Percentiles rank a stretch among this genome's conserved stretches.
phyloP scores from a whole-genome alignment of 768 basidiomycete species.

The Tephrocybe sp. region DNA sequence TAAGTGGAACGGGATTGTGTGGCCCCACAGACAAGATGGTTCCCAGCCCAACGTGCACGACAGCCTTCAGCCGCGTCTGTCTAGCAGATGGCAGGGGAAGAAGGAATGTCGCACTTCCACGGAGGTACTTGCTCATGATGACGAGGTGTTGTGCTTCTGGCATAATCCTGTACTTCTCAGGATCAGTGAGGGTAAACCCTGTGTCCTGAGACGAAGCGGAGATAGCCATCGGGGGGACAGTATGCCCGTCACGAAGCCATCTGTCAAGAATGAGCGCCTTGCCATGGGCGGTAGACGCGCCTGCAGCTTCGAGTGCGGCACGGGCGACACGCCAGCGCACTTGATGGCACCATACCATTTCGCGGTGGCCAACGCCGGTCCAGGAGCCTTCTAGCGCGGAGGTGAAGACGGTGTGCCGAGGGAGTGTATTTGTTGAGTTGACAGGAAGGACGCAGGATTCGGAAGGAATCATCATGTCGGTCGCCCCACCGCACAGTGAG shows the following conservation, averaged over 20 bases:
- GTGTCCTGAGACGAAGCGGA: slow-evolving; percentile 9
- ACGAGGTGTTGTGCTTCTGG: slow-evolving; percentile 37
- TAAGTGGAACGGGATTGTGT: slow-evolving; percentile 43
- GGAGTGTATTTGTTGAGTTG: slow-evolving; percentile 24
- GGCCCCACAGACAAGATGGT: slow-evolving; percentile 51
- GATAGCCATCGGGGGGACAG: slow-evolving; percentile 37
- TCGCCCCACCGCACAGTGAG: slow-evolving; percentile 89
- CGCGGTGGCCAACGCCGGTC: slow-evolving; percentile 94
- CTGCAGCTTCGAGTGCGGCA: slow-evolving; percentile 68
- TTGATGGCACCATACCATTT: slow-evolving; percentile 99
- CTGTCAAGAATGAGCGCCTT: slow-evolving; percentile 47
- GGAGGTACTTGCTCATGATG: slow-evolving; percentile 38
- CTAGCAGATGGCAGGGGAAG: slow-evolving; percentile 40
- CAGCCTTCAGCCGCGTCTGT: slow-evolving; percentile 32
- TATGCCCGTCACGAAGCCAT: slow-evolving; percentile 70
- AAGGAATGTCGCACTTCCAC: slow-evolving; percentile 45
- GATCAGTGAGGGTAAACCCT: slow-evolving; percentile 20
- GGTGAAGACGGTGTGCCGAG: slow-evolving; percentile 74
- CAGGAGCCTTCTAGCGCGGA: slow-evolving; percentile 88
- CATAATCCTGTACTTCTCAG: slow-evolving; percentile 36
- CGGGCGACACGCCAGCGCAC: slow-evolving; percentile 88
- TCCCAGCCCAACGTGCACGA: slow-evolving; percentile 64
- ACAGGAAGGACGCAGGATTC: slow-evolving; percentile 75
- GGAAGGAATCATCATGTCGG: slow-evolving; percentile 89
- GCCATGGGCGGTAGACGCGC: slow-evolving; percentile 22